Evolutionary conservation across 148 eudicot species (phyloP), one percentile per base, ranked within the genome.

Genomic region (Agrostemma githago): DNA sequence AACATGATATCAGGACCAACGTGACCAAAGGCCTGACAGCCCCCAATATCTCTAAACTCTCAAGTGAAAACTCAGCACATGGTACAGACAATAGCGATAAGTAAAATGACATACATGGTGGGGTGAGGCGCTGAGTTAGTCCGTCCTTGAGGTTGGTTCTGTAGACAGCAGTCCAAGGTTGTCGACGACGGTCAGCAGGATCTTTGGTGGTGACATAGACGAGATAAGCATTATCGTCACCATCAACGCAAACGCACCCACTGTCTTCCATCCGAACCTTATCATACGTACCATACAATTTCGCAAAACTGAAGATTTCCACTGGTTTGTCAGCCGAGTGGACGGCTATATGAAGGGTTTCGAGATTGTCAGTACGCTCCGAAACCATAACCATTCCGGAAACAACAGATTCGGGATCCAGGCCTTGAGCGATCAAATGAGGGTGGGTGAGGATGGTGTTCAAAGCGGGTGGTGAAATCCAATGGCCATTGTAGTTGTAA

Each of bases 151-250:
- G 78, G 19, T 76, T 17, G 66, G 78, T 76, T 14, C 11, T 67
- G 39, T 67, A 68, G 41, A 76, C 72, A 4, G 72, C 72, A 41
- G 78, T 76, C 78, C 78, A 76, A 68, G 78, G 78, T 48, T 76
- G 78, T 19, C 72, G 78, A 6, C 37, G 72, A 8, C 67, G 21
- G 9, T 14, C 1, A 4, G 41, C 42, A 19, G 63, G 53, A 8
- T 76, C 72, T 39, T 6, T 76, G 34, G 78, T 76, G 59, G 78
- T 17, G 58, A 76, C 78, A 68, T 76, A 76, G 43, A 76, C 21
- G 16, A 76, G 67, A 42, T 74, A 74, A 11, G 42, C 15, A 1
- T 26, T 26, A 4, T 68, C 76, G 3, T 68, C 76, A 43, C 9
- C 51, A 6, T 46, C 51, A 46, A 46, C 8, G 8, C 51, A 46